Percentiles rank a stretch among this genome's conserved stretches.
Conservation (phyloP, 2,329 filamentous ascomycete genomes). For the Monilinia vaccinii-corymbosi region DNA sequence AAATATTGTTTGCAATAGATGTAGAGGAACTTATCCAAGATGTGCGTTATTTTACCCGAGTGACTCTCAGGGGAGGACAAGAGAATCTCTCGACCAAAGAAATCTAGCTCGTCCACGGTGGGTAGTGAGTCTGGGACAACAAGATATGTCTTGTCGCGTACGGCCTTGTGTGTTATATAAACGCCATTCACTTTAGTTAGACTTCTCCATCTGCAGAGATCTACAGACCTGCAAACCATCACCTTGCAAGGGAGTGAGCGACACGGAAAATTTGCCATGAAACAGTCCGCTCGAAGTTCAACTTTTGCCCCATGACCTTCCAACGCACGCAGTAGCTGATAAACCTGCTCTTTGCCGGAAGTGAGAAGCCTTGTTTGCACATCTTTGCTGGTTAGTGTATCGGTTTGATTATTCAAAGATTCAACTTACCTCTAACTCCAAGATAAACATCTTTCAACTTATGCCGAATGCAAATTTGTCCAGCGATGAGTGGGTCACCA, state of each 20-base stretch:
- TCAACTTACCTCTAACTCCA: slow-evolving; percentile 13
- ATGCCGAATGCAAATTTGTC: slow-evolving; percentile 15
- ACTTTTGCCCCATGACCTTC: slow-evolving; percentile 10
- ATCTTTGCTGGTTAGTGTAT: not conserved
- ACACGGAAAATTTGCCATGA: slow-evolving; percentile 9
- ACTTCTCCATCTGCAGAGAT: slow-evolving; percentile 14
- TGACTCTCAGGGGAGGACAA: slow-evolving; percentile 12
- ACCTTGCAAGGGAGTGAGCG: slow-evolving; percentile 12
- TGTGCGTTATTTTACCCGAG: slow-evolving; percentile 13
- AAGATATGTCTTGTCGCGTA: slow-evolving; percentile 14
- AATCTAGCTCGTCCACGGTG: slow-evolving; percentile 11
- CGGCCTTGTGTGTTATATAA: slow-evolving; percentile 13
- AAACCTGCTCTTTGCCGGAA: not conserved
- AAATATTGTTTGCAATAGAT: slow-evolving; percentile 7
- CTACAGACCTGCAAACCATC: slow-evolving; percentile 13
- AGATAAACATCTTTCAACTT: slow-evolving; percentile 15
- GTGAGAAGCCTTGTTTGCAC: slow-evolving; percentile 13
- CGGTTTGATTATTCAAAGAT: not conserved
- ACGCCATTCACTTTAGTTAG: slow-evolving; percentile 14
- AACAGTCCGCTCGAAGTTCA: slow-evolving; percentile 8
- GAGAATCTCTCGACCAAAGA: slow-evolving; percentile 14
- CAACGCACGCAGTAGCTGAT: not conserved
- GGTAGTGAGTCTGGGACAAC: slow-evolving; percentile 14
- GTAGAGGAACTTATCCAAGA: slow-evolving; percentile 14
- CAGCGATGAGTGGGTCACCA: slow-evolving; percentile 8